These are phyloP conservation scores for Asterochloris erici DNA, from an alignment of 139 green algal genomes.

Conservation along the genomic window DNA sequence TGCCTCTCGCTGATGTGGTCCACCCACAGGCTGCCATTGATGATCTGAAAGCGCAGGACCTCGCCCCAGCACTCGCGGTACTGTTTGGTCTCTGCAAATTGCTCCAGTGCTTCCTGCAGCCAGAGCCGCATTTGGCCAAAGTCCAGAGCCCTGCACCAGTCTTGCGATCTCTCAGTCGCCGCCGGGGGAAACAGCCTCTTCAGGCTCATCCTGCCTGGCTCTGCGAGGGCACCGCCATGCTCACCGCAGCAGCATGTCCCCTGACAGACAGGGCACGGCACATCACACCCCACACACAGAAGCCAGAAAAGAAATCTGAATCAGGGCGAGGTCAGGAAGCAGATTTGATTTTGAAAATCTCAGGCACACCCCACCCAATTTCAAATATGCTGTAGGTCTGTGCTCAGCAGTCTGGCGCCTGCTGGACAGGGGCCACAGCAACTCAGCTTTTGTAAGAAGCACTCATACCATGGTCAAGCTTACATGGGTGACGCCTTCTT, in stretches of 20 bases:
- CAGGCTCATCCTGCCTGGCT: not conserved
- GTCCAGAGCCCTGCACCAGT: not conserved
- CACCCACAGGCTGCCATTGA: conserved; percentile 41
- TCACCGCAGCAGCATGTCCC: too few species aligned
- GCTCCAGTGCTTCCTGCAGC: conserved; percentile 24
- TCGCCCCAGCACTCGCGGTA: conserved; percentile 40
- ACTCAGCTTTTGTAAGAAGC: not conserved
- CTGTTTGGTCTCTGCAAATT: not conserved
- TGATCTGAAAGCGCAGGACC: conserved; percentile 39
- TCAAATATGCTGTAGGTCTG: too few species aligned
- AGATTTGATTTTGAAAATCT: too few species aligned
- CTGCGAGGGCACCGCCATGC: too few species aligned
- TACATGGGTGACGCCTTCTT: conserved; percentile 22
- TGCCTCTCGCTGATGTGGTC: conserved; percentile 37
- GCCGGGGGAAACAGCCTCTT: not conserved
- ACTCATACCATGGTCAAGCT: not conserved
- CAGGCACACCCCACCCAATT: too few species aligned
- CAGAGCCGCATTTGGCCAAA: not conserved
- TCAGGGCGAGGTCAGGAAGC: too few species aligned
- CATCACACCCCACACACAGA: too few species aligned
- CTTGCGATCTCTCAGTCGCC: not conserved
- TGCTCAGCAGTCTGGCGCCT: not conserved
- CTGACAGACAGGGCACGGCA: too few species aligned
- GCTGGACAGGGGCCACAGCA: not conserved
- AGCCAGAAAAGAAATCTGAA: too few species aligned